These are phyloP conservation scores for Aspergillus floridensis DNA, from an alignment of 2,329 filamentous ascomycete species.

Conservation along the genomic window DNA sequence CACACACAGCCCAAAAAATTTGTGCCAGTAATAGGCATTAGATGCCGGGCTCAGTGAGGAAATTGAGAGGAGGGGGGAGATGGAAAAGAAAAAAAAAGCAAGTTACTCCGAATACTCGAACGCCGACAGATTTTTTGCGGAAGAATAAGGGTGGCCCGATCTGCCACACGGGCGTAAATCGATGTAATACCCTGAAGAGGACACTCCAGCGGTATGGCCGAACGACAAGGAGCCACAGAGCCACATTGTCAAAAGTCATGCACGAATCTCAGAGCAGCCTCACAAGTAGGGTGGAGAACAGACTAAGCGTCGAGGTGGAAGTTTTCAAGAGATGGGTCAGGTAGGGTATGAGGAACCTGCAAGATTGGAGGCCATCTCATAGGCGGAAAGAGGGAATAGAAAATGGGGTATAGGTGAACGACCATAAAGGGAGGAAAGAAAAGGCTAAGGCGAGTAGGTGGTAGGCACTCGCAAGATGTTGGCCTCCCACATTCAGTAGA, in stretches of 20 bases:
- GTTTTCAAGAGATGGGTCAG: neutral
- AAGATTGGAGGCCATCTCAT: neutral
- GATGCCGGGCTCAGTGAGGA: neutral
- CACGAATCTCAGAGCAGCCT: neutral
- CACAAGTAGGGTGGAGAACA: slow-evolving; percentile 1
- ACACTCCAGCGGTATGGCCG: neutral
- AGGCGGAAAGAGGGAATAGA: neutral
- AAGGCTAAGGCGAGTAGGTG: neutral
- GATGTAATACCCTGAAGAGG: neutral
- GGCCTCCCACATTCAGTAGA: neutral
- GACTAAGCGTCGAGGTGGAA: neutral
- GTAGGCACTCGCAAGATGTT: neutral
- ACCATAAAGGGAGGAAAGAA: neutral
- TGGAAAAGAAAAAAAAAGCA: neutral
- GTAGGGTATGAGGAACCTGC: neutral
- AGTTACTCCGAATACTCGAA: neutral
- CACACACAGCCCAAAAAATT: neutral
- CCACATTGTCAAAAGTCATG: neutral
- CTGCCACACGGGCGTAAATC: neutral
- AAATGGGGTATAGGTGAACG: neutral
- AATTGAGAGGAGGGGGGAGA: neutral
- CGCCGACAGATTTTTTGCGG: neutral
- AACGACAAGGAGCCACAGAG: neutral
- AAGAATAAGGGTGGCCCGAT: neutral
- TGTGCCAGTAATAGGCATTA: neutral